Evolutionary conservation across 2,329 filamentous ascomycete species (phyloP), one percentile per base, ranked within the genome.

Genomic region (Gremmenia infestans): DNA sequence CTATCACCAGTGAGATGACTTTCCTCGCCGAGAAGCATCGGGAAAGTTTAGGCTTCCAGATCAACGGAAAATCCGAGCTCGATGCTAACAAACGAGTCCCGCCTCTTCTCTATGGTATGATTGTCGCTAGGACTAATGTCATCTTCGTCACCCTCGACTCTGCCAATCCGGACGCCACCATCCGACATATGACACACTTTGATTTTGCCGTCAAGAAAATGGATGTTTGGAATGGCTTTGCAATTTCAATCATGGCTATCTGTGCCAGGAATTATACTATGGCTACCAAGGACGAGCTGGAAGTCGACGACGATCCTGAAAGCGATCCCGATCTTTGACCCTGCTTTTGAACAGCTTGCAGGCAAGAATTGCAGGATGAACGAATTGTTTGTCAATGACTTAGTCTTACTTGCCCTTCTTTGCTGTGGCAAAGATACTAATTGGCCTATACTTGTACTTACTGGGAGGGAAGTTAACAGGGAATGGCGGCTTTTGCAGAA

Each of bases 201-300:
- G 65, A 71, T 48, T 68, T 70, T 23, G 58, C 54, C 1, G 61
- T 68, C 2, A 56, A 60, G 17, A 43, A 54, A n/a, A 65, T 62
- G 56, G 66, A 67, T 55, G 68, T 70, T 12, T 72, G 70, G 70
- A 68, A 71, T 55, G 69, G 65, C 7, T 59, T 72, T 49, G 68
- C 66, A 9, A 58, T 72, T 53, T 67, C 69, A 19, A 67, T 70
- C 35, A 52, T 69, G 22, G 56, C 67, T 32, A 64, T 64, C 37
- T 56, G 63, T 28, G 67, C 68, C 2, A 58, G 69, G 36, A 68
- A 69, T 36, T 68, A 70, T 36, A 60, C 67, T 17, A 65, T 68
- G 61, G 60, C 65, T 2, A 65, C 66, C 19, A 65, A 60, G 53
- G 64, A 67, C 55, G 61, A 65, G 49, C 47, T 69, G 8, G 65